Conservation (phyloP, 495 filamentous ascomycete species). For the Podospora conica region DNA sequence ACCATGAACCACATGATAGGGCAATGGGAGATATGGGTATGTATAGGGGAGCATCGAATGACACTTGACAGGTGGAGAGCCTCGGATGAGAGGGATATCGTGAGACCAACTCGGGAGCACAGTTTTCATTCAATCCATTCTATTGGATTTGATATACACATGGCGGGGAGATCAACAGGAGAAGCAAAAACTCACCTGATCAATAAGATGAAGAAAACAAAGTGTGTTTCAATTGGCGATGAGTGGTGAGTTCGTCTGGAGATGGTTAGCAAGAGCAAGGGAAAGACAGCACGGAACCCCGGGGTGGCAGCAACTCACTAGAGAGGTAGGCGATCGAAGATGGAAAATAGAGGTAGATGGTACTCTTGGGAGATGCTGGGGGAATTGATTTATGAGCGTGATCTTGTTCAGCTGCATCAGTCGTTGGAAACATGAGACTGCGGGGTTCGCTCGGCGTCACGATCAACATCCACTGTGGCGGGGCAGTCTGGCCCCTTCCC, state of each 20-base stretch:
- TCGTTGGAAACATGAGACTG: neutral
- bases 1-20: neutral
- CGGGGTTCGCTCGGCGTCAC: neutral
- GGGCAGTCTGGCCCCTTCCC: neutral
- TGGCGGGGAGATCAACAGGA: neutral
- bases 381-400: neutral
- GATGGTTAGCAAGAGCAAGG: neutral
- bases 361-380: neutral
- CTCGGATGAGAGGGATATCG: neutral
- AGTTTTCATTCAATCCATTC: neutral
- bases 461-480: neutral
- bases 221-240: neutral
- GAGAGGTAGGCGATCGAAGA: too few relatives aligned
- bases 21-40: neutral
- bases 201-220: neutral
- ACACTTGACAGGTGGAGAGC: neutral
- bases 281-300: neutral
- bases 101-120: neutral
- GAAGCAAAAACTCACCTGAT: neutral
- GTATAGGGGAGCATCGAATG: neutral
- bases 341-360: neutral
- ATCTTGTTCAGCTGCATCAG: neutral
- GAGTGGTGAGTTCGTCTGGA: neutral
- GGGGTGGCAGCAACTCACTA: neutral
- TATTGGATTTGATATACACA: neutral